A percentile compares a stretch with the other conserved stretches of the same genome.
These are phyloP conservation scores for Colletotrichum agaves DNA, from an alignment of 2,329 filamentous ascomycete genomes.

Conservation along the genomic window DNA sequence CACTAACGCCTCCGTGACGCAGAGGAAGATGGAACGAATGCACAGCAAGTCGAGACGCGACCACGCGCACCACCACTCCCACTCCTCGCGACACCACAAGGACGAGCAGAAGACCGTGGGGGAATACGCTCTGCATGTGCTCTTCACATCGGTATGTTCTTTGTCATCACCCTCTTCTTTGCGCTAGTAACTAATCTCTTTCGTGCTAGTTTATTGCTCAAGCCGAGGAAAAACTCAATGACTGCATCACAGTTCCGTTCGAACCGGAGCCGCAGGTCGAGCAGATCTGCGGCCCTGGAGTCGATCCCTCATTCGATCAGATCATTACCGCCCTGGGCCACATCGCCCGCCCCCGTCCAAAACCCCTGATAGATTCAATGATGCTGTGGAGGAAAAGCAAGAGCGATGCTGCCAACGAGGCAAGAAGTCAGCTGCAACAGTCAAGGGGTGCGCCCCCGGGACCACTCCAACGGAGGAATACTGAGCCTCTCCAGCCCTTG, in stretches of 20 bases:
- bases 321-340: conserved; percentile 92
- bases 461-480: conserved; percentile 75
- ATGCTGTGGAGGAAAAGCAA: conserved; percentile 99
- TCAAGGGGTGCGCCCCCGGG: conserved; percentile 54
- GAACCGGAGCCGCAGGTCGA: conserved; percentile 88
- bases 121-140: conserved; percentile 94
- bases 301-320: conserved; percentile 91
- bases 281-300: conserved; percentile 87
- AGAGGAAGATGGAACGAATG: conserved; percentile 68
- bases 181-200: conserved; percentile 44
- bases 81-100: conserved; percentile 75
- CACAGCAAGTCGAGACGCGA: conserved; percentile 77
- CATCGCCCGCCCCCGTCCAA: conserved; percentile 93
- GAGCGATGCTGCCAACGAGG: conserved; percentile 84
- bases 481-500: conserved; percentile 70
- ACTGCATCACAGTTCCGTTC: conserved; percentile 82
- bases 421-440: conserved; percentile 68
- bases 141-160: conserved; percentile 84
- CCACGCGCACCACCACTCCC: conserved; percentile 78
- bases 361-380: conserved; percentile 93
- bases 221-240: conserved; percentile 95
- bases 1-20: conserved; percentile 54
- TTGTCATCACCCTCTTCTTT: background rate
- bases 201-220: conserved; percentile 82
- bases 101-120: conserved; percentile 92